These are phyloP conservation scores for Chlorella sp. DNA, from an alignment of 139 green algal genomes.

Conservation along the genomic window DNA sequence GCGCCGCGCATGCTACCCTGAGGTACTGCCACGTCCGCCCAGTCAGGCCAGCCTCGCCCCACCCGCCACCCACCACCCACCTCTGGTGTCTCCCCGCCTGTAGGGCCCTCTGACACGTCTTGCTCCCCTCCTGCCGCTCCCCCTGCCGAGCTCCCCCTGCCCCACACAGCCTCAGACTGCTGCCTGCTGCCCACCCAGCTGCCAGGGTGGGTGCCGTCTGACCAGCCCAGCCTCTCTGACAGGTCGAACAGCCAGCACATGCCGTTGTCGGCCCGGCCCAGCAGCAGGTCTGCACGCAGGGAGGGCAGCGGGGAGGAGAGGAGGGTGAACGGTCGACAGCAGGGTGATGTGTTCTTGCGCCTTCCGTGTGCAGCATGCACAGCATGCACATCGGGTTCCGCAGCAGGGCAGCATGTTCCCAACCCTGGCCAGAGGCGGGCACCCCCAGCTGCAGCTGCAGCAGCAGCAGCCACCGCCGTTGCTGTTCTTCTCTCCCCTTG, in stretches of 20 bases:
- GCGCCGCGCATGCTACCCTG: neutral
- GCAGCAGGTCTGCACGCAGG: conserved; percentile 34
- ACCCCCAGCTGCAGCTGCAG: too few relatives aligned
- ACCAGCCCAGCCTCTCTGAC: conserved; percentile 47
- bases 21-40: too few relatives aligned
- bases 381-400: too few relatives aligned
- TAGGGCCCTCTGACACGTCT: neutral
- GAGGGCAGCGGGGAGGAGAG: neutral
- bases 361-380: too few relatives aligned
- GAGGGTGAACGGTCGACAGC: neutral
- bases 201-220: conserved; percentile 34
- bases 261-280: conserved; percentile 51
- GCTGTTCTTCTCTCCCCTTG: neutral
- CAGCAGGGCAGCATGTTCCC: too few relatives aligned
- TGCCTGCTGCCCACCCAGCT: neutral
- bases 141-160: neutral
- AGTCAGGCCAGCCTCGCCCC: neutral
- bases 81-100: neutral
- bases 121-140: neutral
- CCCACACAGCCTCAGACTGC: too few relatives aligned
- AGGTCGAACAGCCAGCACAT: conserved; percentile 56
- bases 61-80: neutral
- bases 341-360: neutral
- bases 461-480: neutral
- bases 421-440: too few relatives aligned